Base-by-base conservation (phyloP, 192 early-diverging fungal species). In the Coemansia sp. region DNA sequence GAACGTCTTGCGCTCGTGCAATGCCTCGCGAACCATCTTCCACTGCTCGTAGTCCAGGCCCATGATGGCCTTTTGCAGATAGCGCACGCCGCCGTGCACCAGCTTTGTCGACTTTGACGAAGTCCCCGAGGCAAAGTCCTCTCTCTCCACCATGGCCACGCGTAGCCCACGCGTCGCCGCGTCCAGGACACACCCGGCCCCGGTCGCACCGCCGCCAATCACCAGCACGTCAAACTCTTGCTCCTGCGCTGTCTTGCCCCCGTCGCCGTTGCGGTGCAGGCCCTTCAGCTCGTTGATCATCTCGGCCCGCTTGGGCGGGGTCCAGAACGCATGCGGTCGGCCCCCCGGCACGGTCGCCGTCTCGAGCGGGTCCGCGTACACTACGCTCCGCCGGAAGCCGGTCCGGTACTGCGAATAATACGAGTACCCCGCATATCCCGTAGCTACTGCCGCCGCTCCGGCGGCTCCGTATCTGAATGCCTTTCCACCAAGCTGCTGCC, bases 61-160 rank as follows among this genome's bases (percentile, higher is more conserved):
- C 73, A 83, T 79, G 41, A 98, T 84, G 17, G 95, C 92, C 78
- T 98, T 98, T 57, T 98, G 88, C 42, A 98, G 76, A 66, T 98
- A 98, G 46, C 95, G 78, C 22, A 98, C 95, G 43, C 95, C 95
- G 47, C 95, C 95, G 56, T 98, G 95, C 19, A 98, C 90, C 14
- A 98, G 80, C 63, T 98, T 98, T 13, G 95, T 98, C 18, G 87
- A 90, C 37, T 89, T 70, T 1, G 90, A 93, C 28, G 85, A 88
- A 3, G 95, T 95, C 19, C 95, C 94, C 13, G 85, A 79, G 9
- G 91, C 78, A 81, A 92, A 98, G 65, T 98, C 94, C 59, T 98
- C 92, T 36, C 91, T 76, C 70, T 98, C 94, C 6, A 98, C 92
- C 59, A 98, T 75, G 4, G 94, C 94, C 25, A 94, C 91, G 17